A percentile compares a stretch with the other conserved stretches of the same genome.
Conservation (phyloP, 495 filamentous ascomycete genomes). For the Penicillium pulvis region DNA sequence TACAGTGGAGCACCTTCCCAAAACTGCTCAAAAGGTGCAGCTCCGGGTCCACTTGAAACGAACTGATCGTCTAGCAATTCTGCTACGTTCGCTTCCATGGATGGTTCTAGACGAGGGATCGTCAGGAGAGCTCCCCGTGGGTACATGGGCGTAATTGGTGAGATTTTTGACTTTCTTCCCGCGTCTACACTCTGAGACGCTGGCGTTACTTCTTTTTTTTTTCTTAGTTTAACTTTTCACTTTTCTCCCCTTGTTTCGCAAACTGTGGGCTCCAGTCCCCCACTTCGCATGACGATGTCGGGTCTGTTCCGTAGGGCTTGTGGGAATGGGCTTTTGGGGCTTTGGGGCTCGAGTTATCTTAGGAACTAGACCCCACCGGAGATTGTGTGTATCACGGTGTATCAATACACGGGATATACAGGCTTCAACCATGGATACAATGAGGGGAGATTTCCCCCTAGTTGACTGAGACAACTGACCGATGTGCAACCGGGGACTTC, state of each 20-base stretch:
- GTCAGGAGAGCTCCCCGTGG: not conserved
- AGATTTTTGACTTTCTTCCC: not conserved
- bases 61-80: not conserved
- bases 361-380: not conserved
- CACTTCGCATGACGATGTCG: not conserved
- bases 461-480: too few relatives aligned
- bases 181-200: not conserved
- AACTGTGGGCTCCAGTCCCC: not conserved
- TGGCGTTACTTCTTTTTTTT: not conserved
- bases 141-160: not conserved
- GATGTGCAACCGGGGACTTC: not conserved
- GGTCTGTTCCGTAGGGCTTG: conserved; percentile 6
- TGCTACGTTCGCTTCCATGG: not conserved
- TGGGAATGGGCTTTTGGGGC: not conserved
- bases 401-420: too few relatives aligned
- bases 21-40: not conserved
- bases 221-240: not conserved
- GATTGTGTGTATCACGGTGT: too few relatives aligned
- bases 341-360: not conserved
- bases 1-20: too few relatives aligned
- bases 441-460: too few relatives aligned
- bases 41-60: not conserved
- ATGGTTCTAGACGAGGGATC: not conserved
- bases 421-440: too few relatives aligned
- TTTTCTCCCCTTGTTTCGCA: not conserved